A percentile compares a stretch with the other conserved stretches of the same genome.
These are phyloP conservation scores for Cordyceps cicadae DNA, from an alignment of 2,329 filamentous ascomycete genomes.

Conservation along the genomic window DNA sequence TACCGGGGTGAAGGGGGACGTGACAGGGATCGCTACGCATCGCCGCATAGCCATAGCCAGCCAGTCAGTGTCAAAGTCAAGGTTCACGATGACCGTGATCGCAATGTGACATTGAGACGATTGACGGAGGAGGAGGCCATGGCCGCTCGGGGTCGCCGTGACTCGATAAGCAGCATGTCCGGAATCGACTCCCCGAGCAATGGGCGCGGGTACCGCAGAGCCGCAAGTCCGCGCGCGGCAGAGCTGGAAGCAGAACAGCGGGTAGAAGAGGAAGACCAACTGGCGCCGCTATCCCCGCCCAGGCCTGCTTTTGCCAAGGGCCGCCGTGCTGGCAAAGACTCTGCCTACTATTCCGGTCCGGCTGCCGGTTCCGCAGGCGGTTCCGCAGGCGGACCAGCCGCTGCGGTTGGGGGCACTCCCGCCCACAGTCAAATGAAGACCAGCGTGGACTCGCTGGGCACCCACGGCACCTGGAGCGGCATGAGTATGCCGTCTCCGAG, in stretches of 20 bases:
- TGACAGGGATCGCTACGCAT: slow-evolving; percentile 32
- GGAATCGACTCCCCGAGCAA: slow-evolving; percentile 44
- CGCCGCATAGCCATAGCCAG: slow-evolving; percentile 35
- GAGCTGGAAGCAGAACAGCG: slow-evolving; percentile 39
- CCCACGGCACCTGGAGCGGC: slow-evolving; percentile 46
- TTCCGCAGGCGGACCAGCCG: slow-evolving; percentile 31
- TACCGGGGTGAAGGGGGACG: slow-evolving; percentile 27
- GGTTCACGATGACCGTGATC: slow-evolving; percentile 51
- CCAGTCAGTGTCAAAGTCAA: slow-evolving; percentile 52
- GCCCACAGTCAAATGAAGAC: slow-evolving; percentile 36
- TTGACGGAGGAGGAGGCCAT: slow-evolving; percentile 53
- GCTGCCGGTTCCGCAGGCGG: slow-evolving; percentile 36
- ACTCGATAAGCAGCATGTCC: slow-evolving; percentile 49
- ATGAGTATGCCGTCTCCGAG: slow-evolving; percentile 38
- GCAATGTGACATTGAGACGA: slow-evolving; percentile 53
- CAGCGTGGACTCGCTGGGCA: slow-evolving; percentile 38
- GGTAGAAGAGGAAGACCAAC: slow-evolving; percentile 29
- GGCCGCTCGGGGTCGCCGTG: slow-evolving; percentile 32
- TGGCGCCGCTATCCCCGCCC: slow-evolving; percentile 44
- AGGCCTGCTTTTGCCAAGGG: slow-evolving; percentile 48
- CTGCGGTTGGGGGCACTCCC: slow-evolving; percentile 5
- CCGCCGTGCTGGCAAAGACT: slow-evolving; percentile 44
- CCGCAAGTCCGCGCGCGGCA: slow-evolving; percentile 38
- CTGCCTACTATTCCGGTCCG: slow-evolving; percentile 50
- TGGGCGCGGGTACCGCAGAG: slow-evolving; percentile 44